These are phyloP conservation scores for Auxenochlorella protothecoides DNA, from an alignment of 139 green algal species.

Conservation along the genomic window DNA sequence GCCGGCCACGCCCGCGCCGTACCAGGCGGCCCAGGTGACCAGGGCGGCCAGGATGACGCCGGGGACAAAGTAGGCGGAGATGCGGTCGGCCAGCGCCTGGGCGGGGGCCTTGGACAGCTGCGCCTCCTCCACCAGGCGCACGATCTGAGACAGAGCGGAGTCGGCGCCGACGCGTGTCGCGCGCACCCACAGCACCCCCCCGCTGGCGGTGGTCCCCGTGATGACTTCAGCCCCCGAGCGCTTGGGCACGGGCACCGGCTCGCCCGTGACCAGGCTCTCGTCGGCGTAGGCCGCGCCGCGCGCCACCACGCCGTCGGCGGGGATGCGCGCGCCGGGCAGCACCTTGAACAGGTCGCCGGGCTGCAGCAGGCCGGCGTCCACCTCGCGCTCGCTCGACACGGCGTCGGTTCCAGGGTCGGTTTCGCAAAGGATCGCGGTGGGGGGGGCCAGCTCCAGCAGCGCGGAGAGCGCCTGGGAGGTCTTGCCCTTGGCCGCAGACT, in stretches of 20 bases:
- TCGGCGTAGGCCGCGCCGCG: conserved; percentile 75
- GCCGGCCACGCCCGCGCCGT: conserved; percentile 34
- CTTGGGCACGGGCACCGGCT: conserved; percentile 70
- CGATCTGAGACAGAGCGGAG: conserved; percentile 83
- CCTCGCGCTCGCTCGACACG: conserved; percentile 45
- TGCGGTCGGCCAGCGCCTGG: conserved; percentile 75
- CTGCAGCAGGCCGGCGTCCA: conserved; percentile 73
- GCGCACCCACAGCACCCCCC: conserved; percentile 46
- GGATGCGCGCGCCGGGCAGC: conserved; percentile 67
- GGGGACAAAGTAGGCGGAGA: conserved; percentile 84
- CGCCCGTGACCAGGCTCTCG: conserved; percentile 95
- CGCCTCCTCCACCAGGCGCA: conserved; percentile 85
- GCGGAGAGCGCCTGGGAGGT: conserved; percentile 74
- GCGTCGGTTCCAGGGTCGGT: conserved; percentile 29
- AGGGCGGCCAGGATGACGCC: conserved; percentile 67
- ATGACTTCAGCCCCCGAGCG: conserved; percentile 52
- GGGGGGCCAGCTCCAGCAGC: conserved; percentile 67
- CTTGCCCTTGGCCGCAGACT: conserved; percentile 49
- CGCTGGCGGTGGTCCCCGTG: conserved; percentile 85
- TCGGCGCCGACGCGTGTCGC: conserved; percentile 66
- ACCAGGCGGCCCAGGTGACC: conserved; percentile 72
- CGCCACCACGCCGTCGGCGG: conserved; percentile 78
- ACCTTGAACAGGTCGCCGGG: conserved; percentile 82
- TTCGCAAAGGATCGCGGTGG: conserved; percentile 63
- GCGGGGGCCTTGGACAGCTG: conserved; percentile 95